phyloP scores from a whole-genome alignment of 202 grass and related monocot species.

The Zoysia matrella region DNA sequence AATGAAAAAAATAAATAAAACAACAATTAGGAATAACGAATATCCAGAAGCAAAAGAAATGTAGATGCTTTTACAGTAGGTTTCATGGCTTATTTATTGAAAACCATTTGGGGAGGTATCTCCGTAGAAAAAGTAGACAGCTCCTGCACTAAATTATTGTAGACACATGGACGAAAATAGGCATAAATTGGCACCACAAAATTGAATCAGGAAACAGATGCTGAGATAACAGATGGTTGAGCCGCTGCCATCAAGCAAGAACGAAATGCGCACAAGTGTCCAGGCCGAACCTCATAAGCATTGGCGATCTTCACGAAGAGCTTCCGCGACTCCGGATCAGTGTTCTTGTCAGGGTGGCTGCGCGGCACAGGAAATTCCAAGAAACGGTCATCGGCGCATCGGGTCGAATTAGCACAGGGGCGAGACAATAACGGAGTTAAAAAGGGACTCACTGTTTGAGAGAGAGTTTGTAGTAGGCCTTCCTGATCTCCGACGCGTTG shows the following conservation, averaged over 20 bases:
- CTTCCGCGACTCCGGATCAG: constrained; percentile 86
- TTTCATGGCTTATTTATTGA: constrained; percentile 19
- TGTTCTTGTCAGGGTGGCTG: constrained; percentile 96
- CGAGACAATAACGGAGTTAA: not conserved
- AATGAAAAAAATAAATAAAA: constrained; percentile 26
- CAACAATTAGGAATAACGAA: constrained; percentile 11
- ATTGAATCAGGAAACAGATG: constrained; percentile 4
- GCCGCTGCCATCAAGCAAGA: not conserved
- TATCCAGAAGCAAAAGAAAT: constrained; percentile 23
- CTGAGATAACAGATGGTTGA: not conserved
- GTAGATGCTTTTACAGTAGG: not conserved
- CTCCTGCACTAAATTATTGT: not conserved
- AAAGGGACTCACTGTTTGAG: constrained; percentile 70
- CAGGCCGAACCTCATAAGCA: constrained; percentile 77
- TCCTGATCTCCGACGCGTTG: constrained; percentile 90
- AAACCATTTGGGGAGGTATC: not conserved
- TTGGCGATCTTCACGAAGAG: constrained; percentile 94
- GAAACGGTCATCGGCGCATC: constrained; percentile 24
- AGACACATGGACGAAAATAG: not conserved
- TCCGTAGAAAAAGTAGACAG: not conserved
- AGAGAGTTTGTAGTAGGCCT: constrained; percentile 97
- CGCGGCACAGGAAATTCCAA: constrained; percentile 17
- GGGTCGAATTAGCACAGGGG: not conserved
- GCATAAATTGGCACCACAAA: not conserved
- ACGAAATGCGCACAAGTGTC: not conserved